These are phyloP conservation scores for Vaccinium darrowii DNA, from an alignment of 148 eudicot species.

Conservation along the genomic window DNA sequence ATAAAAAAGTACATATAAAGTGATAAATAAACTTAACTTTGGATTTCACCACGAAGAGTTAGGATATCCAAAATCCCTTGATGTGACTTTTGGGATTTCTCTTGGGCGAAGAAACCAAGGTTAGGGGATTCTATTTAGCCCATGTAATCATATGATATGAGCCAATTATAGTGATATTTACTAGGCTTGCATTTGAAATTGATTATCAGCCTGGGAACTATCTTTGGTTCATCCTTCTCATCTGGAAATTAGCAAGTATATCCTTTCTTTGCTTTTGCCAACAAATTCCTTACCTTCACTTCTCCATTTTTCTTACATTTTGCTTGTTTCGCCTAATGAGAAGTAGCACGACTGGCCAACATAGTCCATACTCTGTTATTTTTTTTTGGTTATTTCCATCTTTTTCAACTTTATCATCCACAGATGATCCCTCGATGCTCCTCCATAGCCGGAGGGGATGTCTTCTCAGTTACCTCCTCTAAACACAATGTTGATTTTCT, in stretches of 20 bases:
- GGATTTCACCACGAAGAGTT: too few relatives aligned
- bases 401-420: neutral
- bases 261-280: neutral
- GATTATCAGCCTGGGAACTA: neutral
- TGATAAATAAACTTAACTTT: too few relatives aligned
- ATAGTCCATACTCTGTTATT: neutral
- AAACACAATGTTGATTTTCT: conserved; percentile 69
- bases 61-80: too few relatives aligned
- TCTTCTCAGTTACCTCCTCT: conserved; percentile 50
- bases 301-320: neutral
- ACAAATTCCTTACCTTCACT: neutral
- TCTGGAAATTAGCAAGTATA: neutral
- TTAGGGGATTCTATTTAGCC: too few relatives aligned
- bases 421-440: conserved; percentile 20
- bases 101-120: too few relatives aligned
- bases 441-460: conserved; percentile 33
- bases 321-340: neutral
- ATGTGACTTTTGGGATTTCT: too few relatives aligned
- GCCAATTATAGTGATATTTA: neutral
- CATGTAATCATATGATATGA: neutral
- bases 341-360: neutral
- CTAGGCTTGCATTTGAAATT: neutral
- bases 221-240: neutral
- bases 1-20: too few relatives aligned
- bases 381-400: neutral